Evolutionary conservation across 202 grass and related monocot species (phyloP), one percentile per base, ranked within the genome.

Genomic region (Carex sylvatica): DNA sequence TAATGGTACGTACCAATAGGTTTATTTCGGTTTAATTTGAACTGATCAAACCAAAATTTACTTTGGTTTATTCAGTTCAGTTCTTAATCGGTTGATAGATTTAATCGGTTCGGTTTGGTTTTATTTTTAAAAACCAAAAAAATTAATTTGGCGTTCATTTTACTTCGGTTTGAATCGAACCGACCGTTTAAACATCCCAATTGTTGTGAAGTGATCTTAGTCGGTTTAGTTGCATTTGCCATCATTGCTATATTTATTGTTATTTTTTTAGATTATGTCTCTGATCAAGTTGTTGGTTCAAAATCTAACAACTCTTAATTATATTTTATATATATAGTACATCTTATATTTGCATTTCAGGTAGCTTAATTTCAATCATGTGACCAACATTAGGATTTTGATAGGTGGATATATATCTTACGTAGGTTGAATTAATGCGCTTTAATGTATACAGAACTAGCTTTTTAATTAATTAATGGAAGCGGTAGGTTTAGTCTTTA

Each of bases 201-300:
- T 28, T 1, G 26, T 28, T 80, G 31, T 56, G 31, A 61, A 23
- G 30, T 14, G 76, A 80, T 62, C 55, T 40, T 47, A 54, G 19
- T 44, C 11, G 2, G 22, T 63, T 80, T 80, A 80, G n/a, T 80
- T 80, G 35, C 35, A 63, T 80, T 78, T 22, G 18, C 77, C 56
- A 80, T 80, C n/a, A 58, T 64, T 80, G 53, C 26, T 47, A 12
- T 24, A 42, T 46, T 46, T 10, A 46, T 46, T 46, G 9, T 10
- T 46, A 46, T 11, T 42, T 20, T 59, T 36, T 60, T 12, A 22
- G 55, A 23, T 61, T 38, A 62, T 60, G 58, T 61, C 19, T n/a
- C n/a, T 38, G 75, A 31, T 79, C 35, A 10, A 8, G 55, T 61
- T 59, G 58, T 22, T 80, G 54, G 58, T 64, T 80, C 6, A 47